phyloP scores from a whole-genome alignment of 1,284 basidiomycete species.

The Amylostereum areolatum region DNA sequence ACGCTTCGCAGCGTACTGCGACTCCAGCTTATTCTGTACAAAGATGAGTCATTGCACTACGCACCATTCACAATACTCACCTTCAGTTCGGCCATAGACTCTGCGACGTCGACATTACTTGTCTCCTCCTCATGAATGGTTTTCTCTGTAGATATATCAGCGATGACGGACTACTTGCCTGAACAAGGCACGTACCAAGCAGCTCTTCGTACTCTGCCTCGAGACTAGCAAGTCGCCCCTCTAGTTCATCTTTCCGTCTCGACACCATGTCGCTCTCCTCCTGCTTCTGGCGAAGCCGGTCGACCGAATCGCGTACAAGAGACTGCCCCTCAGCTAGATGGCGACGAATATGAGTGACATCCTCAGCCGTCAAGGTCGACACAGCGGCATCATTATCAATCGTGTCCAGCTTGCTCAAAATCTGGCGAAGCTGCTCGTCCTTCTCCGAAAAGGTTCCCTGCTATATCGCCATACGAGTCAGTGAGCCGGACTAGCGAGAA shows the following conservation, averaged over 20 bases:
- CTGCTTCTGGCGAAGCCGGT: constrained; percentile 82
- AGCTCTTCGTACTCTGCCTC: constrained; percentile 97
- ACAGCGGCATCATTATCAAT: constrained; percentile 56
- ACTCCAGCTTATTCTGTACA: constrained; percentile 82
- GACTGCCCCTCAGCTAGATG: constrained; percentile 89
- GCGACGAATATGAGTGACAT: constrained; percentile 74
- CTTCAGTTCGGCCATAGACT: constrained; percentile 88
- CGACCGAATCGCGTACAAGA: constrained; percentile 83
- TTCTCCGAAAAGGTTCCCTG: constrained; percentile 89
- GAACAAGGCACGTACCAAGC: constrained; percentile 51
- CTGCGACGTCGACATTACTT: constrained; percentile 72
- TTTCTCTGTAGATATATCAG: constrained; percentile 53
- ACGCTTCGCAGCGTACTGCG: constrained; percentile 89
- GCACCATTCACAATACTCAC: constrained; percentile 34
- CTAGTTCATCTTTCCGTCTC: constrained; percentile 84
- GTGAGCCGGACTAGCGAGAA: not conserved
- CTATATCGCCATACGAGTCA: constrained; percentile 26
- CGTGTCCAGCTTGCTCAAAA: constrained; percentile 78
- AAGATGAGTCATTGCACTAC: constrained; percentile 11
- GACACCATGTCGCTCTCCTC: constrained; percentile 89
- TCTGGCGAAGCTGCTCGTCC: constrained; percentile 84
- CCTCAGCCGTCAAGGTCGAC: constrained; percentile 65
- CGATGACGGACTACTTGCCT: not conserved
- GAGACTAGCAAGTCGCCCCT: constrained; percentile 73
- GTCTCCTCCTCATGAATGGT: constrained; percentile 80